phyloP scores from a whole-genome alignment of 1,284 basidiomycete genomes.

The Austroboletus olivaceoglutinosus region DNA sequence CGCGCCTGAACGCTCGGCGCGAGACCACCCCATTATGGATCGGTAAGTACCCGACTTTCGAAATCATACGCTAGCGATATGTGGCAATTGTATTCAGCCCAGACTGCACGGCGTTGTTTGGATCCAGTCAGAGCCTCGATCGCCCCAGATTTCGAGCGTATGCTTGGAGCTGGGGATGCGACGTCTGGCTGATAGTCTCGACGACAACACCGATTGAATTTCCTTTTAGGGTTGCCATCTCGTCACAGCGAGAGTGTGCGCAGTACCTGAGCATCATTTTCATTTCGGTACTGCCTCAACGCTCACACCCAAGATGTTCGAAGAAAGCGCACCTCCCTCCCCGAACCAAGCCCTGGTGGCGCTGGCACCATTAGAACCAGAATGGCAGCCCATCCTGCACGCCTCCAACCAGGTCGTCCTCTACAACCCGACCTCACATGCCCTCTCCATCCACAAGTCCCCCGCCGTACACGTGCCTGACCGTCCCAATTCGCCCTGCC shows the following conservation, averaged over 20 bases:
- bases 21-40: no score
- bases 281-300: background rate
- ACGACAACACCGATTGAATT: background rate
- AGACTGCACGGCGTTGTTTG: conserved; percentile 73
- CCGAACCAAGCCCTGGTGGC: conserved; percentile 32
- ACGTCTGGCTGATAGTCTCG: no score
- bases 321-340: conserved; percentile 32
- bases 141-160: conserved; percentile 77
- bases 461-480: conserved; percentile 26
- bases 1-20: no score
- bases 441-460: conserved; percentile 62
- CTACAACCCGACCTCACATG: conserved; percentile 85
- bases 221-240: conserved; percentile 22
- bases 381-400: conserved; percentile 73
- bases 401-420: conserved; percentile 84
- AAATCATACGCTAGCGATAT: no score
- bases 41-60: no score
- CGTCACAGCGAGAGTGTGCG: no score
- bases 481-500: conserved; percentile 46
- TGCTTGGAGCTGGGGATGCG: conserved; percentile 70
- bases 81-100: conserved; percentile 62
- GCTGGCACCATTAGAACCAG: conserved; percentile 25
- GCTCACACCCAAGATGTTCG: conserved; percentile 21
- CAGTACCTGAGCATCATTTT: background rate
- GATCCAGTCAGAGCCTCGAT: conserved; percentile 67